phyloP scores from a whole-genome alignment of 805 yeast genomes.

The Aciculoconidium aculeatum region DNA sequence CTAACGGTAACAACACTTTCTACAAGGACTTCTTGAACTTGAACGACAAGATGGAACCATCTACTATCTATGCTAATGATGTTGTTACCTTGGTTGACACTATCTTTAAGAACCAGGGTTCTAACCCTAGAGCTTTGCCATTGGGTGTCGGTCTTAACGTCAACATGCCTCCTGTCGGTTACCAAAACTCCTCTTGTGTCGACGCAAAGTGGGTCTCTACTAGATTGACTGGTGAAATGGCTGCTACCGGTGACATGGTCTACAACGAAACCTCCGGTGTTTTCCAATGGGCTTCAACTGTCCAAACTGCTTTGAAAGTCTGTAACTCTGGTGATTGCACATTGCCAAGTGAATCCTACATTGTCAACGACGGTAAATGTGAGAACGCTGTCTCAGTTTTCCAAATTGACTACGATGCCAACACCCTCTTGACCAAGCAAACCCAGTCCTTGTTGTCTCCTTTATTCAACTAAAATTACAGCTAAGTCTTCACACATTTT shows the following conservation, averaged over 20 bases:
- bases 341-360: conserved; percentile 38
- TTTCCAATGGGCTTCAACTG: conserved; percentile 10
- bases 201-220: conserved; percentile 40
- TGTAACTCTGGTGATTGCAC: conserved; percentile 38
- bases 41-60: conserved; percentile 33
- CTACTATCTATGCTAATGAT: conserved; percentile 40
- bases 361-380: conserved; percentile 23
- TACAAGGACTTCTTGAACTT: conserved; percentile 38
- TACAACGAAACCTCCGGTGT: conserved; percentile 37
- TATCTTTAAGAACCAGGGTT: conserved; percentile 34
- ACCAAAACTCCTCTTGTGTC: conserved; percentile 34
- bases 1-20: conserved; percentile 44
- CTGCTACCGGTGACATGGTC: conserved; percentile 22
- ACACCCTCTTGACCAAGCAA: conserved; percentile 10
- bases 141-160: conserved; percentile 42
- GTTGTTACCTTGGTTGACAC: conserved; percentile 34
- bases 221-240: conserved; percentile 40
- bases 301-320: conserved; percentile 15
- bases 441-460: conserved; percentile 9
- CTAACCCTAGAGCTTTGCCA: conserved; percentile 34
- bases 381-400: conserved; percentile 20
- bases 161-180: conserved; percentile 40
- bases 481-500: too few species aligned
- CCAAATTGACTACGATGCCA: conserved; percentile 26
- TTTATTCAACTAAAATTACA: too few species aligned